These are phyloP conservation scores for Penicillium sp. DNA, from an alignment of 2,329 filamentous ascomycete genomes.

Conservation along the genomic window DNA sequence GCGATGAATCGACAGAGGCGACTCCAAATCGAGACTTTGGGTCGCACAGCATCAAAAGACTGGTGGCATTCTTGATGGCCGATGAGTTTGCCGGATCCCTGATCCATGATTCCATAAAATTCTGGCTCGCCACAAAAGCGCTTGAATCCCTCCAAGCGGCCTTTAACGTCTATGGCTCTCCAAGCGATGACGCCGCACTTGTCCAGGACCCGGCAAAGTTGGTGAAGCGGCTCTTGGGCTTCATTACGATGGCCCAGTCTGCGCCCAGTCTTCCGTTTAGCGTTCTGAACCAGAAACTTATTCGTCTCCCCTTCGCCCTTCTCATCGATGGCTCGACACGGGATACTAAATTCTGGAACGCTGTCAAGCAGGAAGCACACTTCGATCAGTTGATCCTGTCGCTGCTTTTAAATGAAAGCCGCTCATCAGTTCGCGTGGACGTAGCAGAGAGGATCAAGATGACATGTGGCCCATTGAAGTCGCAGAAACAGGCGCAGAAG, in stretches of 20 bases:
- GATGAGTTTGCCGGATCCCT: constrained; percentile 51
- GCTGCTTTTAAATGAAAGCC: constrained; percentile 46
- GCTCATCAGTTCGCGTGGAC: constrained; percentile 38
- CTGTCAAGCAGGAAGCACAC: constrained; percentile 39
- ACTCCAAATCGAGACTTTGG: constrained; percentile 38
- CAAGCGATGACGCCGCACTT: constrained; percentile 24
- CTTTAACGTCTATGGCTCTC: constrained; percentile 43
- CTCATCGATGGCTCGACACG: constrained; percentile 51
- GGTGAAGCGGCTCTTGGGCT: constrained; percentile 34
- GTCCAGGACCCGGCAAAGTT: constrained; percentile 38
- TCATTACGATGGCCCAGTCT: constrained; percentile 31
- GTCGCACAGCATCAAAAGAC: constrained; percentile 49
- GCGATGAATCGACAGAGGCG: constrained; percentile 42
- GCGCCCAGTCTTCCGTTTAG: constrained; percentile 11
- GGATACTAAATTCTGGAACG: constrained; percentile 46
- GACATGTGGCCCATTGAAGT: constrained; percentile 34
- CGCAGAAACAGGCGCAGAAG: constrained; percentile 28
- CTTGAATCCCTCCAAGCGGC: constrained; percentile 57
- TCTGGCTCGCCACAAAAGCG: constrained; percentile 54
- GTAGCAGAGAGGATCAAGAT: constrained; percentile 40
- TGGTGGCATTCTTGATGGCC: constrained; percentile 62
- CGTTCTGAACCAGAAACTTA: constrained; percentile 33
- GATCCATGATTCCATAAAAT: constrained; percentile 45
- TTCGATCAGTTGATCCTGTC: constrained; percentile 40
- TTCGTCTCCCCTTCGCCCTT: constrained; percentile 47